A percentile compares a stretch with the other conserved stretches of the same genome.
These are phyloP conservation scores for Hemisphaericaspora xylofermentans DNA, from an alignment of 1,139 yeast species.

Conservation along the genomic window DNA sequence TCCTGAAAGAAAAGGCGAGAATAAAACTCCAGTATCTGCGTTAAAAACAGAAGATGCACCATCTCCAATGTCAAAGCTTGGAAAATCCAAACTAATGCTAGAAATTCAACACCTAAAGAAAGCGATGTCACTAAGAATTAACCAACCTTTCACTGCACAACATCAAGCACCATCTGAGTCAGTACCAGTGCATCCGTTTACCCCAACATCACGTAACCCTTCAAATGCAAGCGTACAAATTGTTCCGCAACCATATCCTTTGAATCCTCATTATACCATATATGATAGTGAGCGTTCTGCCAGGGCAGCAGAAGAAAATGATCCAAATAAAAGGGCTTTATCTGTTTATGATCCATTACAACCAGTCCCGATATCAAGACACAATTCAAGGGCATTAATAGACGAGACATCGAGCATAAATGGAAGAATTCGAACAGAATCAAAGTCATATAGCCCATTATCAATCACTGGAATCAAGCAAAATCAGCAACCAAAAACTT, in stretches of 20 bases:
- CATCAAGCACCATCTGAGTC: conserved; percentile 11
- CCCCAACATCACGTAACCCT: conserved; percentile 16
- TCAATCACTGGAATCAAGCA: conserved; percentile 10
- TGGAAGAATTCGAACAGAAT: conserved; percentile 11
- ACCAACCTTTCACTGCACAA: conserved; percentile 4
- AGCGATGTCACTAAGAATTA: conserved; percentile 6
- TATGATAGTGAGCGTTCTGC: conserved; percentile 17
- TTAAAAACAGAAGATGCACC: conserved; percentile 9
- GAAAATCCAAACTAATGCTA: conserved; percentile 1
- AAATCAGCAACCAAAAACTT: conserved; percentile 3
- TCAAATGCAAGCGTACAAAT: conserved; percentile 19
- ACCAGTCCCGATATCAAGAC: conserved; percentile 26
- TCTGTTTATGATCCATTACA: conserved; percentile 38
- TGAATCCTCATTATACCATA: conserved; percentile 37
- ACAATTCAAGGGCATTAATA: conserved; percentile 11
- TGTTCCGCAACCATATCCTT: conserved; percentile 38
- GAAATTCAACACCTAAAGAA: conserved; percentile 9
- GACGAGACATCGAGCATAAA: conserved; percentile 8
- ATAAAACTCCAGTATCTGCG: conserved; percentile 4
- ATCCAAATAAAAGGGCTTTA: conserved; percentile 18
- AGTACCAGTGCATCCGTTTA: conserved; percentile 8
- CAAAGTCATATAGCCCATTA: conserved; percentile 16
- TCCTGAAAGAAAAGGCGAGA: conserved; percentile 4
- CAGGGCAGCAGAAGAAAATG: conserved; percentile 5
- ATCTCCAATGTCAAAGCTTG: conserved; percentile 17